Conservation (phyloP, 2,329 filamentous ascomycete genomes). For the Fusarium chlamydosporum region DNA sequence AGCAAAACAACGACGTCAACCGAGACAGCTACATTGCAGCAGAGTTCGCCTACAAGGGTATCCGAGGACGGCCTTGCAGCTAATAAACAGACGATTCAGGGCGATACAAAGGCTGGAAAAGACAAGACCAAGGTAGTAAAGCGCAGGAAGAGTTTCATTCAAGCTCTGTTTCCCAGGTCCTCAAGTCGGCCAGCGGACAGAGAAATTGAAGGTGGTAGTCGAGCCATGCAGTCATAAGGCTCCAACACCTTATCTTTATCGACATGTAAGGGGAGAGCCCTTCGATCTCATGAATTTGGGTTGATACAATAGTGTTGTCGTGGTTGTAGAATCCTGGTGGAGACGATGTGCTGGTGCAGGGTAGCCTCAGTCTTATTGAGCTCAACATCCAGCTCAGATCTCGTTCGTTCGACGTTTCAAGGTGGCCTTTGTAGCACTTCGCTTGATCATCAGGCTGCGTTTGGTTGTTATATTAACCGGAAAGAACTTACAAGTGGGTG, state of each 20-base stretch:
- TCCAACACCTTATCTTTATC: not conserved
- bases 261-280: not conserved
- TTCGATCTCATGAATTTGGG: not conserved
- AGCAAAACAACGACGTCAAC: slow-evolving; percentile 4
- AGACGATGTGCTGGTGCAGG: not conserved
- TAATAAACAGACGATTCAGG: not conserved
- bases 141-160: slow-evolving; percentile 64
- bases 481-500: too few relatives aligned
- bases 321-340: not conserved
- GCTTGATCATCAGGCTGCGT: too few relatives aligned
- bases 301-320: too few relatives aligned
- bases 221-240: too few relatives aligned
- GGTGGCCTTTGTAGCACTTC: slow-evolving; percentile 1
- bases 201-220: not conserved
- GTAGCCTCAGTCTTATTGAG: not conserved
- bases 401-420: not conserved
- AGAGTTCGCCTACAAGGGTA: not conserved
- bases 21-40: not conserved
- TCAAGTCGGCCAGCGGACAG: slow-evolving; percentile 13
- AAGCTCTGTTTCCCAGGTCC: slow-evolving; percentile 56
- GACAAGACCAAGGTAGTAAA: slow-evolving; percentile 47
- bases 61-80: not conserved
- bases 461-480: too few relatives aligned
- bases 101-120: not conserved
- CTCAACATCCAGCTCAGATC: not conserved